phyloP scores from a whole-genome alignment of 2,329 filamentous ascomycete genomes.

The Trichoderma sp. region DNA sequence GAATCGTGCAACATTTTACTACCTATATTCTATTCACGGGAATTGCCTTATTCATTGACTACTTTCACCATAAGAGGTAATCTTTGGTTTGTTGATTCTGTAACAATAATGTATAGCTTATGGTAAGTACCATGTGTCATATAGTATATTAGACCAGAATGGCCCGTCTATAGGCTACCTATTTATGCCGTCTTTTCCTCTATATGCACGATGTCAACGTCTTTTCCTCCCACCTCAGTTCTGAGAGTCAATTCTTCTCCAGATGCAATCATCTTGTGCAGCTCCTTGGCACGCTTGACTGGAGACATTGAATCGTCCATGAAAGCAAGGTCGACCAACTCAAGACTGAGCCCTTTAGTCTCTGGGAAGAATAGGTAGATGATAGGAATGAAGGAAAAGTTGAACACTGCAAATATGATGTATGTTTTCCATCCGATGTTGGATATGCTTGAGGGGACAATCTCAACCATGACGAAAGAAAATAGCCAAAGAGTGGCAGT shows the following conservation, averaged over 20 bases:
- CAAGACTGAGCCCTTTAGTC: constrained; percentile 38
- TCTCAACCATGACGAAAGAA: constrained; percentile 30
- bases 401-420: constrained; percentile 31
- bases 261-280: constrained; percentile 8
- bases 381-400: constrained; percentile 29
- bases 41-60: neutral
- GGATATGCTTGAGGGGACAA: constrained; percentile 23
- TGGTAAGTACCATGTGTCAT: neutral
- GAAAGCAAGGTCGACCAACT: constrained; percentile 39
- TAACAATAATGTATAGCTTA: neutral
- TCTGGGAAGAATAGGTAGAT: constrained; percentile 33
- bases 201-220: neutral
- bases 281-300: constrained; percentile 10
- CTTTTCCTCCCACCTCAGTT: neutral
- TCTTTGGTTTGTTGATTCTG: neutral
- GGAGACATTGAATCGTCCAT: constrained; percentile 13
- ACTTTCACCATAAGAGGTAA: neutral
- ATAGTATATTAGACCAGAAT: neutral
- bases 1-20: neutral
- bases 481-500: constrained; percentile 37
- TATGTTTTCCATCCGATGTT: constrained; percentile 30
- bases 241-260: constrained; percentile 1
- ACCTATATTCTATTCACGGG: neutral
- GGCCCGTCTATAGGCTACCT: neutral
- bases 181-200: neutral